Conservation (phyloP, 257 asterid genomes). For the Osmanthus fragrans region DNA sequence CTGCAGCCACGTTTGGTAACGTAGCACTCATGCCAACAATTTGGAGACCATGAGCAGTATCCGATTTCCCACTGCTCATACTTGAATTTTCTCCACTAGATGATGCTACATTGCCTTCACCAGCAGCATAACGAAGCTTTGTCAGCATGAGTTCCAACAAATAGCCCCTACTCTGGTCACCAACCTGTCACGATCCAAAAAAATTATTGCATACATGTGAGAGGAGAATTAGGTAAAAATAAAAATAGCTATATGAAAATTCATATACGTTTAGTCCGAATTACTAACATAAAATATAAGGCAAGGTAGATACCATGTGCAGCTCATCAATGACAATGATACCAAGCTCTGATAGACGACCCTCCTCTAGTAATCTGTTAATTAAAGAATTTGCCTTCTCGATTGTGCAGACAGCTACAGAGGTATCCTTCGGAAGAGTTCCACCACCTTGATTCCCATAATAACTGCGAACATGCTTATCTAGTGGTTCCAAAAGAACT, state of each 20-base stretch:
- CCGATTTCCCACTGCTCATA: slow-evolving; percentile 72
- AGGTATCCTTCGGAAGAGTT: slow-evolving; percentile 87
- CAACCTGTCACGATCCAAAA: slow-evolving; percentile 65
- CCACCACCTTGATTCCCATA: slow-evolving; percentile 99
- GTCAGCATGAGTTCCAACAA: slow-evolving; percentile 93
- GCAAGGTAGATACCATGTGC: slow-evolving; percentile 76
- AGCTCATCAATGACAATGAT: slow-evolving; percentile 97
- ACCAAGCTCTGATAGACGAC: slow-evolving; percentile 93
- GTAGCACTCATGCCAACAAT: slow-evolving; percentile 99
- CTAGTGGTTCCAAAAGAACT: slow-evolving; percentile 77
- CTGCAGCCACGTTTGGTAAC: slow-evolving; percentile 90
- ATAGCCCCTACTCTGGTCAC: slow-evolving; percentile 96
- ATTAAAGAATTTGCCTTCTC: slow-evolving; percentile 96
- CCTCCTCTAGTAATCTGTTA: slow-evolving; percentile 87
- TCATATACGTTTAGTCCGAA: background rate
- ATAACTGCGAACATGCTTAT: slow-evolving; percentile 91
- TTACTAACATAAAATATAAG: slow-evolving; percentile 17
- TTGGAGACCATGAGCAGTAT: slow-evolving; percentile 84
- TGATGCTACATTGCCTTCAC: slow-evolving; percentile 84
- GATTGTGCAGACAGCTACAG: slow-evolving; percentile 93
- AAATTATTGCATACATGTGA: slow-evolving; percentile 25
- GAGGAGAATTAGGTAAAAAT: slow-evolving; percentile 14
- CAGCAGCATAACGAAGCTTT: slow-evolving; percentile 92
- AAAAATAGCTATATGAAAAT: slow-evolving; percentile 16
- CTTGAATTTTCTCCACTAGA: slow-evolving; percentile 94